Base-by-base conservation (phyloP, 805 yeast genomes). In the Candida pseudoglaebosa region DNA sequence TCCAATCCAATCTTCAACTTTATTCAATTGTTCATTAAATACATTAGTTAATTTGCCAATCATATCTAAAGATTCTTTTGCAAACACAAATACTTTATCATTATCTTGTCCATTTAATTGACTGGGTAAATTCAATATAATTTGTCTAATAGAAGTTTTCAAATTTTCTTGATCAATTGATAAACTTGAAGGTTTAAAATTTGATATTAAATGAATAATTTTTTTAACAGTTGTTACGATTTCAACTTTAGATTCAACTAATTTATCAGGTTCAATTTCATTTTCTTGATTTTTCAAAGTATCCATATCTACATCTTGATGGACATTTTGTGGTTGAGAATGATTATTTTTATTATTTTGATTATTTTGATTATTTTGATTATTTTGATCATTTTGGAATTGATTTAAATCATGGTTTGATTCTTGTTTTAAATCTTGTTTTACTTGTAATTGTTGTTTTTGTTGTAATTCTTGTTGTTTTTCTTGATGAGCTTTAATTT, bases 21-120 rank as follows among this genome's bases (percentile, higher is more conserved):
- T 80, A 34, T 78, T 82, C 38, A 91, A 67, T 36, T 89, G 89
- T 34, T 85, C 90, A 54, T 85, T 91, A 49, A 95, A 88, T 5
- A 90, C 90, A 36, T 73, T 74, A 47, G 89, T 88, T 14, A 91
- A 82, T 41, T 84, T 84, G 29, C 82, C 74, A 26, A 91, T 82
- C 88, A 90, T 85, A 31, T 84, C 93, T 34, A 91, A 65, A 0
- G 96, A 82, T 59, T 93, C 99, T 47, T 84, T 83, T 0, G 98
- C 97, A 43, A 91, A 69, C 4, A 84, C 73, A 18, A 93, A 63
- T 1, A 88, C 85, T 45, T 82, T 79, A 16, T 85, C 87, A 54
- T 87, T 62, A 19, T 62, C 49, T 4, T 53, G 33, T 13, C 41
- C 40, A 28, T 40, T 44, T 43, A 46, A 89, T 77, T 91, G 61